Conservation (phyloP, 192 early-diverging fungal genomes). For the Rhizoclosmatium globosum region DNA sequence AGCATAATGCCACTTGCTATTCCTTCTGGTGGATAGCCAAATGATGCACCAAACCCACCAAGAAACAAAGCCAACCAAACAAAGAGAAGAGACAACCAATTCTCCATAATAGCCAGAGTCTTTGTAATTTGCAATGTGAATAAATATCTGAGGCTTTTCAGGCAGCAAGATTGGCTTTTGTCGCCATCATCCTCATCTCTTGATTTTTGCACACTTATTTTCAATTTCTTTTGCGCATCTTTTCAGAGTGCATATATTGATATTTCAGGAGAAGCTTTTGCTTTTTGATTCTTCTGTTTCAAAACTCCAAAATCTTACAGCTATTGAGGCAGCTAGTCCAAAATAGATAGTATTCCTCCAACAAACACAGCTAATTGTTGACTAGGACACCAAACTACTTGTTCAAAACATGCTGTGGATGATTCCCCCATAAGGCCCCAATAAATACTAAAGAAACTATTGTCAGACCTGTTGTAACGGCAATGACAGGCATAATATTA, state of each 20-base stretch:
- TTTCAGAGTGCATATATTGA: not conserved
- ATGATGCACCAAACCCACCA: constrained; percentile 34
- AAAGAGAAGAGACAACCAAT: not conserved
- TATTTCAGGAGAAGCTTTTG: constrained; percentile 24
- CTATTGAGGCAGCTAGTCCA: not conserved
- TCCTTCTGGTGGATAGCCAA: constrained; percentile 7
- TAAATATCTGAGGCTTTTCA: not conserved
- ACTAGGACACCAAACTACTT: not conserved
- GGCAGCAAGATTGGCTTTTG: constrained; percentile 7
- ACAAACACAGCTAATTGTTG: constrained; percentile 28
- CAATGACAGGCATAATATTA: constrained; percentile 5
- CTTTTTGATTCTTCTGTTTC: constrained; percentile 12
- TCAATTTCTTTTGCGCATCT: not conserved
- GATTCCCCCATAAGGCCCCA: constrained; percentile 21
- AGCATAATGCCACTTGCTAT: constrained; percentile 11
- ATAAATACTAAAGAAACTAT: constrained; percentile 6
- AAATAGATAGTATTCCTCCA: constrained; percentile 6
- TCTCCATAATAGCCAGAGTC: constrained; percentile 8
- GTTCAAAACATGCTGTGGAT: not conserved
- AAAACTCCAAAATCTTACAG: constrained; percentile 32
- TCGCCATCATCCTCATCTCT: not conserved
- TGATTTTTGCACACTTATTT: not conserved
- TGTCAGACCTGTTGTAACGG: constrained; percentile 2
- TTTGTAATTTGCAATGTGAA: constrained; percentile 25
- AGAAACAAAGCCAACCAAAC: constrained; percentile 24